Conservation (phyloP, 129 eudicot species). For the Heracleum sosnowskyi region DNA sequence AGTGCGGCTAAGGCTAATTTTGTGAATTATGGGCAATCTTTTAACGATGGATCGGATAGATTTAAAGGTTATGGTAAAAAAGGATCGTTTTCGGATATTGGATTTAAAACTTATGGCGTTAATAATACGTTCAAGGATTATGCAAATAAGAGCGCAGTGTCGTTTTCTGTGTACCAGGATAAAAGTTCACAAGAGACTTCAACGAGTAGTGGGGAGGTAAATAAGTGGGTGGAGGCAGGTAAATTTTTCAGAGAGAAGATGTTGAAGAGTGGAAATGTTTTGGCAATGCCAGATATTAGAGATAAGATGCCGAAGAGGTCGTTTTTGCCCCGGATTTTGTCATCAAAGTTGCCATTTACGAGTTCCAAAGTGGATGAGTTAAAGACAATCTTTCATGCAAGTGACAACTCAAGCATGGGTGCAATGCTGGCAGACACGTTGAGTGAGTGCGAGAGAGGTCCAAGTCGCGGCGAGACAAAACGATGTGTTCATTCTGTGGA, state of each 20-base stretch:
- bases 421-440: slow-evolving; percentile 22
- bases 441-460: slow-evolving; percentile 41
- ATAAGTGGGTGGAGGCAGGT: slow-evolving; percentile 44
- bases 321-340: slow-evolving; percentile 42
- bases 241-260: slow-evolving; percentile 46
- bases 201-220: slow-evolving; percentile 10
- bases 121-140: slow-evolving; percentile 49
- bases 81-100: slow-evolving; percentile 20
- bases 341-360: slow-evolving; percentile 40
- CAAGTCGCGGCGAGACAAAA: slow-evolving; percentile 41
- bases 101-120: slow-evolving; percentile 35
- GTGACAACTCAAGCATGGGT: slow-evolving; percentile 33
- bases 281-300: slow-evolving; percentile 51
- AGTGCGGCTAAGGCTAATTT: slow-evolving; percentile 28
- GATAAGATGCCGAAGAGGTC: slow-evolving; percentile 59
- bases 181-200: slow-evolving; percentile 1
- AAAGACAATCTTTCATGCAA: slow-evolving; percentile 36
- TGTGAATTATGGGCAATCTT: slow-evolving; percentile 32
- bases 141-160: slow-evolving; percentile 18
- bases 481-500: slow-evolving; percentile 43
- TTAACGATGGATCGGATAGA: slow-evolving; percentile 41
- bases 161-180: slow-evolving; percentile 25
- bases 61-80: slow-evolving; percentile 39
- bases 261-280: slow-evolving; percentile 32
- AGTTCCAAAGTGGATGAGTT: slow-evolving; percentile 20